A percentile compares a stretch with the other conserved stretches of the same genome.
phyloP scores from a whole-genome alignment of 177 flowering plant species.

The Telopea speciosissima region DNA sequence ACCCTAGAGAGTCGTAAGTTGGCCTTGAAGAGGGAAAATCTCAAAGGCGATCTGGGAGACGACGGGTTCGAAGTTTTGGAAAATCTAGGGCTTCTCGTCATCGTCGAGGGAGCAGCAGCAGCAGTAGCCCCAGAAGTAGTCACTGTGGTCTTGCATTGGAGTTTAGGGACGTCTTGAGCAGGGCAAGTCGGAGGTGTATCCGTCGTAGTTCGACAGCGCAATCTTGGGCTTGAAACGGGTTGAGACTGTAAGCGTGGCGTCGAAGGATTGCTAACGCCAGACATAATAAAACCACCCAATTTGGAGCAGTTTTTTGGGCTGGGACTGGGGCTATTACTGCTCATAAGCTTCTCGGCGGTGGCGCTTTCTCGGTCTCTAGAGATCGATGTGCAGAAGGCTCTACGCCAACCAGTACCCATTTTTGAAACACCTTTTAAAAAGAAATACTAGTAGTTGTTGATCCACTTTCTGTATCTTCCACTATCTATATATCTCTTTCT shows the following conservation, averaged over 20 bases:
- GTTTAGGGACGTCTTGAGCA: slow-evolving; percentile 15
- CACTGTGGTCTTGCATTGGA: slow-evolving; percentile 21
- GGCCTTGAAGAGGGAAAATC: slow-evolving; percentile 63
- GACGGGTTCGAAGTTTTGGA: slow-evolving; percentile 47
- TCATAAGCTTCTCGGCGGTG: slow-evolving; percentile 14
- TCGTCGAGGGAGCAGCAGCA: slow-evolving; percentile 18
- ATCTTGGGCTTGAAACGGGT: slow-evolving; percentile 26
- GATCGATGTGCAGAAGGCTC: slow-evolving; percentile 50
- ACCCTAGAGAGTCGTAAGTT: slow-evolving; percentile 51
- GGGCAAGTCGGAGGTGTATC: slow-evolving; percentile 14
- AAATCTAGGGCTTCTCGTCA: slow-evolving; percentile 38
- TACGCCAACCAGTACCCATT: slow-evolving; percentile 59
- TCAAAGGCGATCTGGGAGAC: slow-evolving; percentile 70
- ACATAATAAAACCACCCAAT: slow-evolving; percentile 57
- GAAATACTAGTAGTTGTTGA: background rate
- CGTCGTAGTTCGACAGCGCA: slow-evolving; percentile 27
- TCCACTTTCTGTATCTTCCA: background rate
- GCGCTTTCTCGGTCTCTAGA: slow-evolving; percentile 27
- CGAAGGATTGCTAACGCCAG: slow-evolving; percentile 43
- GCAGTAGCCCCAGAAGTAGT: slow-evolving; percentile 26
- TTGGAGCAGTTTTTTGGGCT: slow-evolving; percentile 33
- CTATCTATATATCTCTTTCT: background rate
- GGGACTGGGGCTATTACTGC: slow-evolving; percentile 14
- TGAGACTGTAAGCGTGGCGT: slow-evolving; percentile 52
- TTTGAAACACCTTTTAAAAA: background rate